These are phyloP conservation scores for Aspergillus wentii DNA, from an alignment of 495 filamentous ascomycete genomes.

Conservation along the genomic window DNA sequence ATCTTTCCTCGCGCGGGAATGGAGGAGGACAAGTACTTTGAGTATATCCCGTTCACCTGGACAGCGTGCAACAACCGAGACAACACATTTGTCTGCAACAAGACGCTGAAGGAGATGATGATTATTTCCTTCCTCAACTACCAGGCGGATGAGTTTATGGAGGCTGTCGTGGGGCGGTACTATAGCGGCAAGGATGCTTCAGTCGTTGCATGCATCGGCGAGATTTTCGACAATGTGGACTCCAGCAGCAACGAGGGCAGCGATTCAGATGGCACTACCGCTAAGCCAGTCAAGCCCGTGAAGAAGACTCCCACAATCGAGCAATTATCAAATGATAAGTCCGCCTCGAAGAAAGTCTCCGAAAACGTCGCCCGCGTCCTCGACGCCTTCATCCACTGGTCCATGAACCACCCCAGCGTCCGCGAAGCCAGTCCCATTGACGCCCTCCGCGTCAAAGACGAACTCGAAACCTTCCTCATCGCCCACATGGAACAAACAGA, in stretches of 20 bases:
- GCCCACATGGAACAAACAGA: constrained; percentile 19
- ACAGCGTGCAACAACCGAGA: constrained; percentile 17
- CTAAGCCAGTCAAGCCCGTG: background rate
- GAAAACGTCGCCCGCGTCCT: background rate
- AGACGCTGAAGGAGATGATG: constrained; percentile 35
- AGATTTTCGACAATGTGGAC: background rate
- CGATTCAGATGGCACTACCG: background rate
- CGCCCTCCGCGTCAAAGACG: constrained; percentile 6
- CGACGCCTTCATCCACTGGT: background rate
- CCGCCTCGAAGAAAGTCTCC: too few species aligned
- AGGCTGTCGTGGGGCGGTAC: constrained; percentile 12
- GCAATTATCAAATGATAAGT: too few species aligned
- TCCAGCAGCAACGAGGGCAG: background rate
- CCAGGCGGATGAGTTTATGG: constrained; percentile 38
- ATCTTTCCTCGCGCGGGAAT: constrained; percentile 20
- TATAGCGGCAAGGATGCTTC: background rate
- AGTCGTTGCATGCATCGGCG: background rate
- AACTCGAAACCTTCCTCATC: constrained; percentile 18
- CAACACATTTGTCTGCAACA: background rate
- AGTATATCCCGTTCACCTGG: constrained; percentile 34
- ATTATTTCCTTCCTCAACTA: constrained; percentile 29
- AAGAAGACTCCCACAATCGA: background rate
- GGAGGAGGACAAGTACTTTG: constrained; percentile 32
- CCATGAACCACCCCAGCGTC: constrained; percentile 3
- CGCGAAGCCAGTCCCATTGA: background rate